Base-by-base conservation (phyloP, 495 filamentous ascomycete species). In the Trichoderma virens region DNA sequence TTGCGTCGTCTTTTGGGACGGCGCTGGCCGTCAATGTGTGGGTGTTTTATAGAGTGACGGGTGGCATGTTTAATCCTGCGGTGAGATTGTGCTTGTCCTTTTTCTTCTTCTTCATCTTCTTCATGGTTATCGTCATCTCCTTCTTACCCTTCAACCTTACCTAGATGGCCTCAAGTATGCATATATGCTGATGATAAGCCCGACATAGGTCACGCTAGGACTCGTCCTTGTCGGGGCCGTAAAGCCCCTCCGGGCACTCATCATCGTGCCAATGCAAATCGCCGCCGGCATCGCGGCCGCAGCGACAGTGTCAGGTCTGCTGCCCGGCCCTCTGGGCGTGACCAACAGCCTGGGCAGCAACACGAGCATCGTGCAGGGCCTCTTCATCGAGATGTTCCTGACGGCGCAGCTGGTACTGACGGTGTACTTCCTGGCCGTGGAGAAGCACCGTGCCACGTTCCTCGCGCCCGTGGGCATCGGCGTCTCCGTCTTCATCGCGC, bases 1-100 rank as follows among this genome's bases (percentile, higher is more conserved):
- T 93, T 59, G 72, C 88, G 0, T 72, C 92, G 13, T 78, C 78
- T 16, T 95, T 94, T 67, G 91, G 90, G 0, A 84, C 92, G 69
- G 85, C 87, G 11, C 78, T 95, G 63, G 84, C 84, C 11, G 88
- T 90, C 70, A 94, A 93, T 69, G 89, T 89, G 1, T 96, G 89
- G 90, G 83, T 90, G 0, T 95, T 93, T 78, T 94, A 89, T 74
- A 84, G 90, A 11, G 83, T 94, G 35, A 87, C 82, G 3, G 91
- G 91, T 9, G 90, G 90, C 11, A 72, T 92, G 11, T 95, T 94
- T 73, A 94, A 95, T 68, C 92, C 92, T 0, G 88, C 86, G 43
- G 88, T 86, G 73, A 70, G 77, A 69, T 27, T 35, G 34, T 35
- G 4, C 11, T 4, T 35, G 34, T 11, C 43, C 16, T 32, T 59